Evolutionary conservation across 495 filamentous ascomycete species (phyloP), one percentile per base, ranked within the genome.

Genomic region (Rusavskia elegans): DNA sequence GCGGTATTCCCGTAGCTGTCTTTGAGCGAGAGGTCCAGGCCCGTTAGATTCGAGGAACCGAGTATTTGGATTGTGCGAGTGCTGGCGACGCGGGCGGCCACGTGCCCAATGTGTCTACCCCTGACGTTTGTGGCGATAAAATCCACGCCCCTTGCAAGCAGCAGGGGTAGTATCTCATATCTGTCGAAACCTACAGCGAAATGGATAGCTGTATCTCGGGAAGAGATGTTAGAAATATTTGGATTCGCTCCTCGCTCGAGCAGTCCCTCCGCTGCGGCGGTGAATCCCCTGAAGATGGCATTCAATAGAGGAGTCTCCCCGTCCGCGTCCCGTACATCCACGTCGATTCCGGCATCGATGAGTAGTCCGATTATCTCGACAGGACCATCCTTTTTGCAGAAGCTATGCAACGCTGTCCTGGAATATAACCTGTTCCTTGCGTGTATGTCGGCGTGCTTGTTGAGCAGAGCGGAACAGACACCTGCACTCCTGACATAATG

Each of bases 231-330:
- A 13, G 35, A 35, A 2, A 30, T 39, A n/a, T 59, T 55, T 1
- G 50, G 41, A 45, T 59, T 30, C 20, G 57, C 57, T 39, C 57
- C 57, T 7, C 55, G 49, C 36, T 59, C 53, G 29, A 59, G 20
- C 4, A 59, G 27, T 45, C 37, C 48, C 11, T 44, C 17, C 4
- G 48, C 53, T n/a, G 44, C 25, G 10, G 20, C 11, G 13, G 57
- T 55, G 25, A 37, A n/a, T 13, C 20, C 29, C 11, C 36, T 16
- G 37, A 37, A 53, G 7, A 55, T 48, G 48, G 53, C 53, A 50
- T 51, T 50, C 7, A 59, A 53, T 11, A 59, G 40, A 6, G 57
- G 53, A 2, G 57, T 59, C 30, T 59, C 57, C 9, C 29, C 30
- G 29, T 55, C 53, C 9, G 30, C 23, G 44, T 55, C 53, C 50